phyloP scores from a whole-genome alignment of 192 early-diverging fungal species.

The Coemansia sp. region DNA sequence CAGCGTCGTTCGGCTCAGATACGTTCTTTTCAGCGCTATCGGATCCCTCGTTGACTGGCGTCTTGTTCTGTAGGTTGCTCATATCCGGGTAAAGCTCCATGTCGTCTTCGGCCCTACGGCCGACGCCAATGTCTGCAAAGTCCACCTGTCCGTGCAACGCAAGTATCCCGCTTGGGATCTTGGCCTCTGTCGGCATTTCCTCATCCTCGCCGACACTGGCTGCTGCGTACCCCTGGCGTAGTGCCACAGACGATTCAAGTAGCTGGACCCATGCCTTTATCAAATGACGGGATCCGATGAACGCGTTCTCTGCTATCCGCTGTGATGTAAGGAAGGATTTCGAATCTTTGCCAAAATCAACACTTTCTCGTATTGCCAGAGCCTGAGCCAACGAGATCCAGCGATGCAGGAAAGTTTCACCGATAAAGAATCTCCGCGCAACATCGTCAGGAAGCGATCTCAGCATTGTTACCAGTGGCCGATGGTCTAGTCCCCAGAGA shows the following conservation, averaged over 20 bases:
- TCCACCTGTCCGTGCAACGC: conserved; percentile 34
- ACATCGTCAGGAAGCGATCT: conserved; percentile 43
- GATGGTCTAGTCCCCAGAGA: conserved; percentile 40
- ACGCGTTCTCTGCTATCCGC: background rate
- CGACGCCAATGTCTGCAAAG: conserved; percentile 41
- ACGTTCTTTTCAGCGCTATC: conserved; percentile 1
- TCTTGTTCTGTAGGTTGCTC: background rate
- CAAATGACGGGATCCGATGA: conserved; percentile 29
- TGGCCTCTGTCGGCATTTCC: background rate
- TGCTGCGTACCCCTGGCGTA: conserved; percentile 24
- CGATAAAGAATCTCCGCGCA: conserved; percentile 43
- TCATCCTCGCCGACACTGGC: background rate
- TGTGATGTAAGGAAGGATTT: conserved; percentile 7
- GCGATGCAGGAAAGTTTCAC: conserved; percentile 51
- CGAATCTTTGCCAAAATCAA: conserved; percentile 14
- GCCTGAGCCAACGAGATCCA: conserved; percentile 50
- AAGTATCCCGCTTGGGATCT: background rate
- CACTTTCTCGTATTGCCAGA: conserved; percentile 29
- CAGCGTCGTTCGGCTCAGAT: background rate
- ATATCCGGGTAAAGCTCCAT: conserved; percentile 19
- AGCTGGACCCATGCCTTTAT: conserved; percentile 34
- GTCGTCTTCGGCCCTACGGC: conserved; percentile 38
- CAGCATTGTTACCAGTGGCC: conserved; percentile 41
- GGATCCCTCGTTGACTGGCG: too few species aligned
- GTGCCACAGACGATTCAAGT: conserved; percentile 32